phyloP scores from a whole-genome alignment of 257 asterid genomes.

The Salvia splendens region DNA sequence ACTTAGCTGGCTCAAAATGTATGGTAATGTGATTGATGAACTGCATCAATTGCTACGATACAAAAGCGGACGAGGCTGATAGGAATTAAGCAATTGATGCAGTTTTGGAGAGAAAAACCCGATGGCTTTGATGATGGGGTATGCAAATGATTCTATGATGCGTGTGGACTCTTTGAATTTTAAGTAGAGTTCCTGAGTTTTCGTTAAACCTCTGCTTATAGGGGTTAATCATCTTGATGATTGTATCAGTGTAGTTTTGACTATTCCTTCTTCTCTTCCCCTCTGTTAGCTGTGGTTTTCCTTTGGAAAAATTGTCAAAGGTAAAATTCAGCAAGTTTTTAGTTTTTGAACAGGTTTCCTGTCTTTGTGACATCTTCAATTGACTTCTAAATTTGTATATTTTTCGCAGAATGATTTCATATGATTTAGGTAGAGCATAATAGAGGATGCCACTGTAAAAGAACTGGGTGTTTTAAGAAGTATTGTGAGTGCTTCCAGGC shows the following conservation, averaged over 20 bases:
- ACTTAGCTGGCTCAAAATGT: slow-evolving; percentile 22
- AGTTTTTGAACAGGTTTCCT: too few relatives aligned
- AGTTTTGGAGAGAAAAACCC: slow-evolving; percentile 59
- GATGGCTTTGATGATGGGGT: slow-evolving; percentile 62
- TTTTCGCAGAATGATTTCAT: slow-evolving; percentile 13
- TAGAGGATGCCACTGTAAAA: slow-evolving; percentile 77
- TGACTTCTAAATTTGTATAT: slow-evolving; percentile 4
- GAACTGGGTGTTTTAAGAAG: slow-evolving; percentile 73
- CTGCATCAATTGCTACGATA: slow-evolving; percentile 62
- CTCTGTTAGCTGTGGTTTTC: neutral
- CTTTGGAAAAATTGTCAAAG: too few relatives aligned
- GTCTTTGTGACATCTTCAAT: neutral
- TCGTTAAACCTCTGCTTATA: slow-evolving; percentile 6
- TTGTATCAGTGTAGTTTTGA: neutral
- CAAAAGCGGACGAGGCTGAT: slow-evolving; percentile 43
- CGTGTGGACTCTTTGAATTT: neutral
- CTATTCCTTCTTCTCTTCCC: neutral
- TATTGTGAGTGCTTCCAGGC: slow-evolving; percentile 88
- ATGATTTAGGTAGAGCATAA: slow-evolving; percentile 58
- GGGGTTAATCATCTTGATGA: neutral
- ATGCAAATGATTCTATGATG: slow-evolving; percentile 35
- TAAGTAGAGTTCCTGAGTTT: slow-evolving; percentile 1
- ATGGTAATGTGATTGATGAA: slow-evolving; percentile 79
- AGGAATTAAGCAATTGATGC: slow-evolving; percentile 53
- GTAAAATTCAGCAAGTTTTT: too few relatives aligned